Percentiles rank a stretch among this genome's conserved stretches.
Evolutionary conservation across 306 rosid genomes (phyloP).

Genomic region (Casuarina equisetifolia): DNA sequence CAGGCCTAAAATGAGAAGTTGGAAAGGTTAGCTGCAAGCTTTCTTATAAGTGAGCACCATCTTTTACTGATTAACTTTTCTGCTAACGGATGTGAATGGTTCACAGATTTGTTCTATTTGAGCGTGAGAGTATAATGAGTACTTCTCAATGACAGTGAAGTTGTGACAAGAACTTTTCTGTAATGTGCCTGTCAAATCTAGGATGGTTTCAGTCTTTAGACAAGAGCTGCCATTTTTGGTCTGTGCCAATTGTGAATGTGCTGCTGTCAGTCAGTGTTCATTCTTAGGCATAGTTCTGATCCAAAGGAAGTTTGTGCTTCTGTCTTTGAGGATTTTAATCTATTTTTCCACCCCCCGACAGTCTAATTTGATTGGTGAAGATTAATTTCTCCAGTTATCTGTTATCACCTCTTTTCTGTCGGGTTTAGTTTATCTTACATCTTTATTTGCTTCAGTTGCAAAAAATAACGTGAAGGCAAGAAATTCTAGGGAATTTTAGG

Average conservation of each 20-base stretch:
- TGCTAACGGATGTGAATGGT: background rate
- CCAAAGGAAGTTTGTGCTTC: conserved; percentile 29
- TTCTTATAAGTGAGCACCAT: background rate
- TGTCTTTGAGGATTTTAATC: conserved; percentile 21
- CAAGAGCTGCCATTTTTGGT: conserved; percentile 22
- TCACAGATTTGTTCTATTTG: background rate
- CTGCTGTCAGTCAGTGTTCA: conserved; percentile 42
- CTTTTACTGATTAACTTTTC: background rate
- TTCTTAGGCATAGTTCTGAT: conserved; percentile 22
- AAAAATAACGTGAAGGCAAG: background rate
- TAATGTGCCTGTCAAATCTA: conserved; percentile 30
- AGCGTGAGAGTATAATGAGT: background rate
- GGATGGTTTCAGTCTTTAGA: conserved; percentile 17
- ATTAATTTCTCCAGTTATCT: conserved; percentile 22
- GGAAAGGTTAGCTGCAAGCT: background rate
- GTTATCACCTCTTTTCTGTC: conserved; percentile 9
- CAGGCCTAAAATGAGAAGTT: background rate
- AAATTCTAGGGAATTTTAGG: background rate
- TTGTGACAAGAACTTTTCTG: conserved; percentile 30
- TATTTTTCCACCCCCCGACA: conserved; percentile 31
- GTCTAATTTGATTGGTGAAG: conserved; percentile 30
- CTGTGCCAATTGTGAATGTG: conserved; percentile 26
- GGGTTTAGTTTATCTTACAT: conserved; percentile 6
- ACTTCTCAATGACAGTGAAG: background rate
- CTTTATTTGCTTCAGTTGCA: background rate